Evolutionary conservation across 345 rosid species (phyloP).

Genomic region (Aquilaria sinensis): DNA sequence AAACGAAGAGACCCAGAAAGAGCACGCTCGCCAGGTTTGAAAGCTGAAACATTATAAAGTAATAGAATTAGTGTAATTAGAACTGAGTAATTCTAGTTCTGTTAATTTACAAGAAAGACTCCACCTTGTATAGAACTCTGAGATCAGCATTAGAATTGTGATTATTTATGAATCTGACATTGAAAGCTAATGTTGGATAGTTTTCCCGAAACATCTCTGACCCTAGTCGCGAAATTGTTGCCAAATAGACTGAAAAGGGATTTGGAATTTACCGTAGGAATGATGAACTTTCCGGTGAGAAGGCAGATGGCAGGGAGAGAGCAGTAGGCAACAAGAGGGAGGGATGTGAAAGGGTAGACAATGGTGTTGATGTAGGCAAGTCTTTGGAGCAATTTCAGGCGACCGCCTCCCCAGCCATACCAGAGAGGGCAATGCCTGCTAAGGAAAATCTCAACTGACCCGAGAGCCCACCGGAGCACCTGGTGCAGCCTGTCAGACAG

Average conservation of each 20-base stretch:
- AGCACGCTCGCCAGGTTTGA: constrained; percentile 84
- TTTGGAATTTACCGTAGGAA: constrained; percentile 66
- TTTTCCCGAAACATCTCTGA: too few species aligned
- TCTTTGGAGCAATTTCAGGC: constrained; percentile 91
- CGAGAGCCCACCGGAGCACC: constrained; percentile 98
- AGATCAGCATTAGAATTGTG: too few species aligned
- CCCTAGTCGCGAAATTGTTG: too few species aligned
- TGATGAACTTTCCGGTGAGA: constrained; percentile 94
- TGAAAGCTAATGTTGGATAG: too few species aligned
- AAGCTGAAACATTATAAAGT: constrained; percentile 38
- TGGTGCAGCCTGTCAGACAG: constrained; percentile 90
- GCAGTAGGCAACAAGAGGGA: constrained; percentile 92
- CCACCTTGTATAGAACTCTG: too few species aligned
- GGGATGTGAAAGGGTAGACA: constrained; percentile 95
- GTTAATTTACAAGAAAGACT: too few species aligned
- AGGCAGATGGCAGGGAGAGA: constrained; percentile 91
- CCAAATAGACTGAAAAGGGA: too few species aligned
- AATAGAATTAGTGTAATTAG: too few species aligned
- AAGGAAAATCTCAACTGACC: constrained; percentile 91
- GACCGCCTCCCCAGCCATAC: constrained; percentile 96
- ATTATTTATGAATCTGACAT: too few species aligned
- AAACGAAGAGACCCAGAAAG: constrained; percentile 87
- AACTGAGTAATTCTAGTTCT: too few species aligned
- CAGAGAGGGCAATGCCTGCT: constrained; percentile 96
- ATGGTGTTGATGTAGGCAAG: constrained; percentile 87